Base-by-base conservation (phyloP, 257 asterid species). In the Solanum sejunctum region DNA sequence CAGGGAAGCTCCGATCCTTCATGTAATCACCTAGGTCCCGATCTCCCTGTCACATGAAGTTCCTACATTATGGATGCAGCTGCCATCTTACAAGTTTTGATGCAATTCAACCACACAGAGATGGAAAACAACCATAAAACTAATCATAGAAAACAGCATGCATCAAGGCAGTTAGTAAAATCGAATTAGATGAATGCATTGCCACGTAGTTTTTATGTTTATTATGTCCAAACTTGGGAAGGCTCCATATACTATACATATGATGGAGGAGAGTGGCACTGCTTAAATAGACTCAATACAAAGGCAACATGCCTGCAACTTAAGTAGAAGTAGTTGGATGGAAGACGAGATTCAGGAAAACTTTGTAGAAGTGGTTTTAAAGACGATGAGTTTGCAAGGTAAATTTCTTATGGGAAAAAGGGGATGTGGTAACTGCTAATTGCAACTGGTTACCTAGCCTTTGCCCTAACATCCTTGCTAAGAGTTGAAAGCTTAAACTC, bases 11-110 rank as follows among this genome's bases (percentile, higher is more conserved):
- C 6, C 97, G 94, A 85, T 91, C 98, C 87, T 90, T 91, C 90
- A 96, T 89, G 97, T 96, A 95, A 90, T 96, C 99, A 4, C 81
- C 98, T 60, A 96, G 89, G 93, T 96, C 98, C 23, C 89, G 92
- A 90, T 96, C 98, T 81, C 99, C 99, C 98, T 96, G 92, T 32
- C 82, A 87, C 85, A 89, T 64, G 36, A 81, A 79, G 86, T 86
- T 87, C 70, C 85, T 61, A 49, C 66, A 67, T 7, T 79, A 43
- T 78, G 58, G 90, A 70, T 45, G 45, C 45, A 72, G 23, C 28
- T 47, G 5, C 58, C 21, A 15, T 83, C 49, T 54, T 28, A 75
- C 82, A 75, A 15, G 56, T 49, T 75, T 8, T 49, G 7, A 75
- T 13, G 21, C 60, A 75, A 49, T 75, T 75, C 60, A 8, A 75